phyloP scores from a whole-genome alignment of 2,329 filamentous ascomycete species.

The Helotiales sp. region DNA sequence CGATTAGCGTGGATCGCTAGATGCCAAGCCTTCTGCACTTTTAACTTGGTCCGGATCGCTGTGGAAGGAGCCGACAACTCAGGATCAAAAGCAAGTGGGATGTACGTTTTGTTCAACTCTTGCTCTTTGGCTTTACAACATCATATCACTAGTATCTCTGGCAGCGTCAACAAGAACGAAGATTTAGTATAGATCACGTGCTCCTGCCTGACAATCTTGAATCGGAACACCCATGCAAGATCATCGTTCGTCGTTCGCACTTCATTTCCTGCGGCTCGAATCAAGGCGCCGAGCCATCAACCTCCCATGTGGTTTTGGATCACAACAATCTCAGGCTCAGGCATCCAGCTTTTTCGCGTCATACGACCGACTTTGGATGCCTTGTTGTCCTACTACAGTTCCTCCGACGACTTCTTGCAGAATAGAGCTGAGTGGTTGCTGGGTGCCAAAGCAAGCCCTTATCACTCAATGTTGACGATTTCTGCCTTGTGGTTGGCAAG shows the following conservation, averaged over 20 bases:
- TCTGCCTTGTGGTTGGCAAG: conserved; percentile 26
- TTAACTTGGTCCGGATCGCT: too few species aligned
- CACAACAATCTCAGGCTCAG: not conserved
- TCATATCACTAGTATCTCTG: too few species aligned
- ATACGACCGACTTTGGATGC: conserved; percentile 5
- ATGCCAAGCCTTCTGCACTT: too few species aligned
- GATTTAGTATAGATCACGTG: too few species aligned
- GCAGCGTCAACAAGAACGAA: too few species aligned
- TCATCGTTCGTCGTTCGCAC: not conserved
- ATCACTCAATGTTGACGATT: conserved; percentile 17
- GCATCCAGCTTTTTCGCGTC: conserved; percentile 4
- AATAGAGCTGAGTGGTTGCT: conserved; percentile 5
- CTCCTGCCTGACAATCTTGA: not conserved
- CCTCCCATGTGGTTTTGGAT: not conserved
- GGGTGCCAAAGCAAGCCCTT: conserved; percentile 9
- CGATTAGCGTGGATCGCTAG: not conserved
- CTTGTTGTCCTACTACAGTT: not conserved
- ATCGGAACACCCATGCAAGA: not conserved
- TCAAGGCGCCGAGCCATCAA: not conserved
- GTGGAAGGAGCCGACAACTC: too few species aligned
- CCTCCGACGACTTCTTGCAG: not conserved
- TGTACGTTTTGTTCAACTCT: too few species aligned
- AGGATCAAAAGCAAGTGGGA: too few species aligned
- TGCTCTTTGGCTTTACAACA: too few species aligned
- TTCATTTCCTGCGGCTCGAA: conserved; percentile 1